Evolutionary conservation across 1,284 basidiomycete species (phyloP), one percentile per base, ranked within the genome.

Genomic region (Cystobasidium sp.): DNA sequence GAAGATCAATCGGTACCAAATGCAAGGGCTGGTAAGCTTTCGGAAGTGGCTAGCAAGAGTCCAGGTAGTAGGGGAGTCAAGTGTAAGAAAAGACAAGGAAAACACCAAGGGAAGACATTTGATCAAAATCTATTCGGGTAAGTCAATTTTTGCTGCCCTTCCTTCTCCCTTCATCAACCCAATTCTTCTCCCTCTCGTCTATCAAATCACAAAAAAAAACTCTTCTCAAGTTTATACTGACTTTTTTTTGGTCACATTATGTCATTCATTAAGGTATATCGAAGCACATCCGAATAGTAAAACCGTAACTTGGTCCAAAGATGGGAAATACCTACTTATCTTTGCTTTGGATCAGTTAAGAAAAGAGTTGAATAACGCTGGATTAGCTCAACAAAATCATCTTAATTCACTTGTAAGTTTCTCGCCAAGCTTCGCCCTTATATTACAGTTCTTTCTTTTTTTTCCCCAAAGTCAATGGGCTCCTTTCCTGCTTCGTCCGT

Each of bases 231-330:
- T n/a, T n/a, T n/a, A n/a, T n/a, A n/a, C n/a, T n/a, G n/a, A n/a
- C n/a, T n/a, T n/a, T n/a, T n/a, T n/a, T n/a, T n/a, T n/a, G n/a
- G n/a, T n/a, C n/a, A n/a, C n/a, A n/a, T n/a, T n/a, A n/a, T n/a
- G n/a, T n/a, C n/a, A 20, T 37, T 24, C 0, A 22, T 41, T 12
- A n/a, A 69, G 68, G 6, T 69, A 69, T 58, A 59, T 58, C 46
- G 43, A 47, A 18, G 24, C 14, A 12, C 20, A 69, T 22, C 52
- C 68, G 10, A 6, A 61, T 12, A 61, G 68, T 37, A 39, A 44
- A 49, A 47, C 24, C 41, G 58, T 61, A n/a, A n/a, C 52, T 22
- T 69, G 68, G 68, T 69, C 68, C n/a, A 52, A 18, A 6, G 53
- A 56, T 24, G 68, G 68, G 18, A 22, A n/a, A 9, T 47, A 61